Evolutionary conservation across 2,329 filamentous ascomycete genomes (phyloP).

Genomic region (Venturia oleaginea): DNA sequence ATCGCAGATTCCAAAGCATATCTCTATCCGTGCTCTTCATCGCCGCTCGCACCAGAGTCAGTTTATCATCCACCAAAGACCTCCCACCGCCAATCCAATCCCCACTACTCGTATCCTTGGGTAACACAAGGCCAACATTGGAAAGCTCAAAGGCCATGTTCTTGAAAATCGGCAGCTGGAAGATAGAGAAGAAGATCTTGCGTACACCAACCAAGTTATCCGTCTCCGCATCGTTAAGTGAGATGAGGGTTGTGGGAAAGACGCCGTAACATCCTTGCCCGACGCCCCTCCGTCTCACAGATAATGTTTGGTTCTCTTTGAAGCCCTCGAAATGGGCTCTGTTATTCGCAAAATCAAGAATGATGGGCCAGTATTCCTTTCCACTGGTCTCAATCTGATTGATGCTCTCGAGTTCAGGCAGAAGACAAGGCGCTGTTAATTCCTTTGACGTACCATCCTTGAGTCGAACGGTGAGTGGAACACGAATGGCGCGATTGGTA

Average conservation of each 20-base stretch:
- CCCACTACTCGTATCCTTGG: constrained; percentile 37
- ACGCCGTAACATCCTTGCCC: constrained; percentile 19
- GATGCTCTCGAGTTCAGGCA: constrained; percentile 58
- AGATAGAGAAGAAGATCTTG: constrained; percentile 36
- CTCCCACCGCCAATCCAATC: constrained; percentile 42
- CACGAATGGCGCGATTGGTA: constrained; percentile 67
- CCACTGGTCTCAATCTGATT: constrained; percentile 52
- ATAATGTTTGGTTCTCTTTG: constrained; percentile 60
- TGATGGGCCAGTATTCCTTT: constrained; percentile 70
- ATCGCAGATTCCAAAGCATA: constrained; percentile 50
- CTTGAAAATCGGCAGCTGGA: constrained; percentile 49
- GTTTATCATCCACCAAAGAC: constrained; percentile 60
- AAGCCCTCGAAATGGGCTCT: constrained; percentile 56
- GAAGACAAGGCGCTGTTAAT: constrained; percentile 46
- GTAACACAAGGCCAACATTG: constrained; percentile 47
- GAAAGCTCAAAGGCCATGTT: constrained; percentile 19
- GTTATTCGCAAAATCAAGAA: constrained; percentile 61
- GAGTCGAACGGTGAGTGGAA: constrained; percentile 60
- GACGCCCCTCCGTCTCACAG: constrained; percentile 57
- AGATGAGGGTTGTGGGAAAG: constrained; percentile 68
- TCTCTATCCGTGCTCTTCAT: constrained; percentile 42
- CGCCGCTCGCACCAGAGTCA: constrained; percentile 47
- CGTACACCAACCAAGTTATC: constrained; percentile 27
- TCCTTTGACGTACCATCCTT: constrained; percentile 29
- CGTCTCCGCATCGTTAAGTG: constrained; percentile 47